These are phyloP conservation scores for Fusarium agapanthi DNA, from an alignment of 2,329 filamentous ascomycete species.

Conservation along the genomic window DNA sequence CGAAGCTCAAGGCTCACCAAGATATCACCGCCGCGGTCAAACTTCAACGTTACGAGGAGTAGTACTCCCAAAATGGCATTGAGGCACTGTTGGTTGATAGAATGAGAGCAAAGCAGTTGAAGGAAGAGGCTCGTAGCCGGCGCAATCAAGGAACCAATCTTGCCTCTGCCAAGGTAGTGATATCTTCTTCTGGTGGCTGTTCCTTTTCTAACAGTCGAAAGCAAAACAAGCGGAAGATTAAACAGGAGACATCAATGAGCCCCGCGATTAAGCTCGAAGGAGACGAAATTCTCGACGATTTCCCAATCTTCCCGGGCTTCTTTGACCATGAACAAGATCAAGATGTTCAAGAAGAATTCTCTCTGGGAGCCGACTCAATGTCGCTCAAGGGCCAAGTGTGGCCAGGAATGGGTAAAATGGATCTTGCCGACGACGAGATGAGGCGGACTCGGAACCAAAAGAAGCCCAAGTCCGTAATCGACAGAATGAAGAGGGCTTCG, in stretches of 20 bases:
- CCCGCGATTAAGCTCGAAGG: constrained; percentile 43
- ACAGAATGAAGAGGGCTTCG: constrained; percentile 72
- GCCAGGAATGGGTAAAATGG: constrained; percentile 84
- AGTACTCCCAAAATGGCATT: constrained; percentile 79
- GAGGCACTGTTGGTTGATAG: constrained; percentile 79
- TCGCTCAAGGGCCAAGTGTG: constrained; percentile 76
- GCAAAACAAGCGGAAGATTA: constrained; percentile 45
- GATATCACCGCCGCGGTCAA: constrained; percentile 71
- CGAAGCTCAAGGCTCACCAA: constrained; percentile 74
- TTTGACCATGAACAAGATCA: constrained; percentile 43
- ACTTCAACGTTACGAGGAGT: constrained; percentile 76
- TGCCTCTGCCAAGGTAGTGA: constrained; percentile 33
- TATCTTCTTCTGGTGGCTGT: background rate
- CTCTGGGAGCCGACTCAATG: constrained; percentile 44
- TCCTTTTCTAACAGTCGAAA: constrained; percentile 17
- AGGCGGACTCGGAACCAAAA: constrained; percentile 80
- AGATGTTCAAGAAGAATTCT: constrained; percentile 42
- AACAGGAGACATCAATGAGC: constrained; percentile 32
- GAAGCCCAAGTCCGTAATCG: constrained; percentile 76
- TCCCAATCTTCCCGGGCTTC: constrained; percentile 43
- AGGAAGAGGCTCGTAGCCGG: constrained; percentile 65
- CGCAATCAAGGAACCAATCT: constrained; percentile 42
- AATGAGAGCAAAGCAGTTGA: constrained; percentile 78
- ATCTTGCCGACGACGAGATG: constrained; percentile 78
- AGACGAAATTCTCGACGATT: constrained; percentile 38